phyloP scores from a whole-genome alignment of 306 rosid species.

The Nissolia schottii region DNA sequence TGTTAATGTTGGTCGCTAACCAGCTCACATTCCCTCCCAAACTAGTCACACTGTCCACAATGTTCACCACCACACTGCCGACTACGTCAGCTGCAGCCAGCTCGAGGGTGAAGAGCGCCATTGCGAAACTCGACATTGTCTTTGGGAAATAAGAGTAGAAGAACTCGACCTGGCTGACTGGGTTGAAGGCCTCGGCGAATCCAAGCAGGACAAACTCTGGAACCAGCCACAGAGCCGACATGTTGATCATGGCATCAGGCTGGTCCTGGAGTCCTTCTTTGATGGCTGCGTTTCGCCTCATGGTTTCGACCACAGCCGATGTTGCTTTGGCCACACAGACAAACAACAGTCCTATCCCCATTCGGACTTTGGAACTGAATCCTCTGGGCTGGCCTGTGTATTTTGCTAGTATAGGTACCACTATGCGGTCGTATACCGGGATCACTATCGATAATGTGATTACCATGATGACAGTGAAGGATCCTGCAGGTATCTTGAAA shows the following conservation, averaged over 20 bases:
- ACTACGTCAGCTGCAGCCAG: constrained; percentile 28
- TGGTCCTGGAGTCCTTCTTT: constrained; percentile 29
- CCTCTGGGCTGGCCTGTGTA: constrained; percentile 31
- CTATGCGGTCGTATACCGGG: constrained; percentile 16
- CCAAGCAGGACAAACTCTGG: constrained; percentile 35
- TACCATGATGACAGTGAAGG: constrained; percentile 30
- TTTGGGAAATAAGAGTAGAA: constrained; percentile 34
- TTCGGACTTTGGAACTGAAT: constrained; percentile 25
- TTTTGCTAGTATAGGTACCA: constrained; percentile 33
- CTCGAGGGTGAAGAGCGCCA: constrained; percentile 38
- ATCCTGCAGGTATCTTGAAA: constrained; percentile 45
- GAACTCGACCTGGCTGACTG: constrained; percentile 43
- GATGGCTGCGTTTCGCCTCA: constrained; percentile 22
- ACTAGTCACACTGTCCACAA: constrained; percentile 32
- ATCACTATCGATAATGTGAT: constrained; percentile 28
- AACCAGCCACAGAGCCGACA: constrained; percentile 45
- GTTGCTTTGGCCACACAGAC: constrained; percentile 15
- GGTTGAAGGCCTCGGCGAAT: constrained; percentile 31
- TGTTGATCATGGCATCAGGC: constrained; percentile 19
- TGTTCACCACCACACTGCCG: constrained; percentile 20
- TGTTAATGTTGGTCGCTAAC: constrained; percentile 46
- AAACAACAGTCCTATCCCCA: constrained; percentile 30
- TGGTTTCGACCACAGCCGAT: constrained; percentile 24
- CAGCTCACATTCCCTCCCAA: constrained; percentile 43
- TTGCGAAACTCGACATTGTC: constrained; percentile 44